These are phyloP conservation scores for Magnolia changhungtana DNA, from an alignment of 164 flowering plant species.

Conservation along the genomic window DNA sequence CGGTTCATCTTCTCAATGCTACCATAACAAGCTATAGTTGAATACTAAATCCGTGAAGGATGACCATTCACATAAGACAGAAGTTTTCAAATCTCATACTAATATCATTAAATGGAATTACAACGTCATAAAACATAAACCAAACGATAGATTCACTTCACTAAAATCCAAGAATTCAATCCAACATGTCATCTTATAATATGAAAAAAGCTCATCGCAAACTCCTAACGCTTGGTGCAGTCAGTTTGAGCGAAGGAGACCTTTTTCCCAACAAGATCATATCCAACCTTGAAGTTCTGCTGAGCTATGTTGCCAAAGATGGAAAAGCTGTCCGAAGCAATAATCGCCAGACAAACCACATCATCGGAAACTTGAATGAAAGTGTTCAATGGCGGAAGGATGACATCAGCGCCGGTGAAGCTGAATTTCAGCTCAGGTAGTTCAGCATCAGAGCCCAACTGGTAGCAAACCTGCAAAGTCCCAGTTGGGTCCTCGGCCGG, in stretches of 20 bases:
- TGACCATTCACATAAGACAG: too few species aligned
- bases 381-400: slow-evolving; percentile 18
- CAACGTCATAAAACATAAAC: too few species aligned
- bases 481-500: background rate
- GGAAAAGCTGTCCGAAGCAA: background rate
- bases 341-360: slow-evolving; percentile 21
- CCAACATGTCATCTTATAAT: background rate
- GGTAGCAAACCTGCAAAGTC: slow-evolving; percentile 18
- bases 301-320: slow-evolving; percentile 33
- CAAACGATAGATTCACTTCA: too few species aligned
- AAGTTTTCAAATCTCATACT: too few species aligned
- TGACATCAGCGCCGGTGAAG: slow-evolving; percentile 35
- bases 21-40: too few species aligned
- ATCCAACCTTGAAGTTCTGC: slow-evolving; percentile 26
- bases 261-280: slow-evolving; percentile 20
- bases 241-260: slow-evolving; percentile 28
- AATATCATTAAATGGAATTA: too few species aligned
- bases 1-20: too few species aligned
- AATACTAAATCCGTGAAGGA: too few species aligned
- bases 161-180: too few species aligned
- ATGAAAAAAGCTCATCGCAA: background rate
- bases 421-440: slow-evolving; percentile 25
- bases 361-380: slow-evolving; percentile 9
- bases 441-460: background rate
- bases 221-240: slow-evolving; percentile 19